Conservation (phyloP, 495 filamentous ascomycete genomes). For the Neurospora cerealis region DNA sequence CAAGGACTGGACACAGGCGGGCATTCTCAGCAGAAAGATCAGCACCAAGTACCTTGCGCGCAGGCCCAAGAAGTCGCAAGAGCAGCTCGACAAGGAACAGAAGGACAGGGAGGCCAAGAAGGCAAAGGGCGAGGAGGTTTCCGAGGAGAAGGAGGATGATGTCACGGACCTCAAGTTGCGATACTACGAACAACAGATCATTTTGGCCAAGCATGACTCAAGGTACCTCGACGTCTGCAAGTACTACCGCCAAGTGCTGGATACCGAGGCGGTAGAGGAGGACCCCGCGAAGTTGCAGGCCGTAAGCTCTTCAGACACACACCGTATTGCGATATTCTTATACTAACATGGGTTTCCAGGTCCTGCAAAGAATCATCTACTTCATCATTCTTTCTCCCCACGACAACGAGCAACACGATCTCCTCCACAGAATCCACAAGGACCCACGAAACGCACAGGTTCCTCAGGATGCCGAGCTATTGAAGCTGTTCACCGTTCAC, state of each 20-base stretch:
- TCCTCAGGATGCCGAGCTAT: constrained; percentile 62
- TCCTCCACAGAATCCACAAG: constrained; percentile 80
- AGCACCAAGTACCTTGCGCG: constrained; percentile 82
- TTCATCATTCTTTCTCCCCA: constrained; percentile 94
- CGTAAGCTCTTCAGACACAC: constrained; percentile 38
- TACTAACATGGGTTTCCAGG: constrained; percentile 39
- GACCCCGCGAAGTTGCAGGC: constrained; percentile 75
- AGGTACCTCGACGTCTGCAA: constrained; percentile 97
- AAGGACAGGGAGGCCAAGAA: constrained; percentile 69
- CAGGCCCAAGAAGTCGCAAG: constrained; percentile 79
- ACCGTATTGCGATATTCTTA: background rate
- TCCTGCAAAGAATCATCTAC: constrained; percentile 88
- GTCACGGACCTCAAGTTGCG: constrained; percentile 92
- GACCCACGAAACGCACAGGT: constrained; percentile 60
- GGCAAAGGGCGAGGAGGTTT: constrained; percentile 71
- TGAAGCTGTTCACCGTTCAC: constrained; percentile 89
- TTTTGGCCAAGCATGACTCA: constrained; percentile 86
- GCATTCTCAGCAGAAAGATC: constrained; percentile 92
- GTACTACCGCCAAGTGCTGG: constrained; percentile 88
- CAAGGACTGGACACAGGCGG: constrained; percentile 91
- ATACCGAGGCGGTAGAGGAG: constrained; percentile 87
- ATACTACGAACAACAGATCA: constrained; percentile 95
- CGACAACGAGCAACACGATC: constrained; percentile 97
- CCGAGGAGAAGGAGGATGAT: constrained; percentile 72
- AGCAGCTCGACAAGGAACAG: constrained; percentile 79